These are phyloP conservation scores for Crithidia mellificae DNA, from an alignment of 208 protist genomes.

Conservation along the genomic window DNA sequence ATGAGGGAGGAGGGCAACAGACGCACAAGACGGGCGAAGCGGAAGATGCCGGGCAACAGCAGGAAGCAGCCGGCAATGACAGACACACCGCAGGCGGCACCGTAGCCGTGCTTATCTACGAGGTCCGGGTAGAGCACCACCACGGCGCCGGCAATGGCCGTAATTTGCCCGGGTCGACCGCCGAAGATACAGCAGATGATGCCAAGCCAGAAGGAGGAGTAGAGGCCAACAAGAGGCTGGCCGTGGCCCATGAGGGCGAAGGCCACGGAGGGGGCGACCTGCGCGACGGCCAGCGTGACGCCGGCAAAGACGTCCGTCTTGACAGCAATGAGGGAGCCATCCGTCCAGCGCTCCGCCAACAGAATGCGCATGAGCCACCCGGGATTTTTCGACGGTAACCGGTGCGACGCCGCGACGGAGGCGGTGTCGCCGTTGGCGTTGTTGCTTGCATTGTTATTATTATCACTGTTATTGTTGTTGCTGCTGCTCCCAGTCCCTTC, in stretches of 20 bases:
- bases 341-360: constrained; percentile 42
- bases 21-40: constrained; percentile 44
- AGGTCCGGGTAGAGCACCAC: constrained; percentile 55
- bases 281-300: constrained; percentile 50
- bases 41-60: constrained; percentile 47
- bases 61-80: constrained; percentile 51
- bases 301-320: constrained; percentile 56
- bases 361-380: constrained; percentile 44
- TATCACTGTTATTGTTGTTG: neutral
- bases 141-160: constrained; percentile 55
- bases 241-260: constrained; percentile 55
- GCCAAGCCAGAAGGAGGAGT: constrained; percentile 58
- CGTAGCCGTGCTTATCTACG: constrained; percentile 50
- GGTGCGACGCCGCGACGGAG: neutral
- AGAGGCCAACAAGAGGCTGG: constrained; percentile 48
- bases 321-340: constrained; percentile 46
- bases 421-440: neutral
- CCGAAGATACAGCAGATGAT: constrained; percentile 54
- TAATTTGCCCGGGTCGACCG: constrained; percentile 57
- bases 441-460: too few species aligned
- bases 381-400: constrained; percentile 1
- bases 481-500: constrained; percentile 7
- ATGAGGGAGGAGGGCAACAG: constrained; percentile 57
- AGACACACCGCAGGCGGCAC: constrained; percentile 44
- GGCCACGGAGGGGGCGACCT: constrained; percentile 53